Evolutionary conservation across 129 eudicot species (phyloP), one percentile per base, ranked within the genome.

Genomic region (Escallonia rubra): DNA sequence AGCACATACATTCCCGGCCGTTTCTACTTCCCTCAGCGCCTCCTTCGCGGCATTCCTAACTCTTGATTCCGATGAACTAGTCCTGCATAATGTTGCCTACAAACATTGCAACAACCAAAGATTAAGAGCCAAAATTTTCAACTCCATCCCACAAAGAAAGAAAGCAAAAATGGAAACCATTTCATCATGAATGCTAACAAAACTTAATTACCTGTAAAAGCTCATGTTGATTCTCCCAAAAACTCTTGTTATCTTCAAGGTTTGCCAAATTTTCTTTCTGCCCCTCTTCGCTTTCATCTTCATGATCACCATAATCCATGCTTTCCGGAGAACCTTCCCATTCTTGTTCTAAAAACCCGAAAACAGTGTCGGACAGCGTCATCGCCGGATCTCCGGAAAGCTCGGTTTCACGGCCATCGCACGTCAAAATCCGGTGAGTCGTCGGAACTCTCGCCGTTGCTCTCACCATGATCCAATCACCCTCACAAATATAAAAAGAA

Each of bases 161-260:
- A 40, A 4, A 12, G 23, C 2, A 11, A 3, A 54, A 54, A 54
- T 42, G n/a, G 7, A 44, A 8, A 15, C 4, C 11, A 68, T 39
- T 59, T 59, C 5, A 8, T 40, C 16, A 60, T 60, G 44, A 9
- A 39, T 60, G 14, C 46, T 11, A 0, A 2, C 43, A 2, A 3
- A 63, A 75, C 77, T 76, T n/a, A n/a, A n/a, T n/a, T 78, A 91
- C 98, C 48, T 91, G 91, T 65, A 91, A 66, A 41, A 66, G 76
- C 44, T 81, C 67, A 13, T 74, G 63, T 66, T 91, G 98, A 57
- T 70, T 82, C 7, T 88, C 95, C 98, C 98, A 91, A 51, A 83
- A 91, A 46, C 49, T 64, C 15, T 42, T 66, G 43, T 69, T 79
- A 49, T 85, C 84, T 56, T 74, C 80, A 8, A 52, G 38, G 67